phyloP scores from a whole-genome alignment of 1,284 basidiomycete species.

The Schizophyllum amplum region DNA sequence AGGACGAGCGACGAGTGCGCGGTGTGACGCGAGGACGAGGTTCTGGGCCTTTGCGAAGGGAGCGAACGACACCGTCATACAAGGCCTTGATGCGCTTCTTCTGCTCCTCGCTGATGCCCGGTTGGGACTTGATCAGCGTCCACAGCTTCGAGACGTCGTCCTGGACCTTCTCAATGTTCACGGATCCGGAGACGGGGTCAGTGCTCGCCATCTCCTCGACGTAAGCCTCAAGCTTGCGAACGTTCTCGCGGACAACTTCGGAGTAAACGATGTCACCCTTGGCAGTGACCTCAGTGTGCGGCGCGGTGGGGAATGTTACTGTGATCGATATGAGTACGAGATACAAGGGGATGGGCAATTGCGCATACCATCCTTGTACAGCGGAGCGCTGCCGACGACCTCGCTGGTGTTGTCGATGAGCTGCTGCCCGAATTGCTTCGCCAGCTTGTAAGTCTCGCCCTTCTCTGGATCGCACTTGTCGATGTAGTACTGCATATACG shows the following conservation, averaged over 20 bases:
- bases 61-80: conserved; percentile 91
- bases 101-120: conserved; percentile 93
- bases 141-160: conserved; percentile 94
- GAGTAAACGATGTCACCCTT: conserved; percentile 94
- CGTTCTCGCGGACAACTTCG: conserved; percentile 91
- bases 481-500: conserved; percentile 96
- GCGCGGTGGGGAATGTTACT: conserved; percentile 98
- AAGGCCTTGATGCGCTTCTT: conserved; percentile 96
- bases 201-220: conserved; percentile 98
- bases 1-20: conserved; percentile 80
- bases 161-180: conserved; percentile 96
- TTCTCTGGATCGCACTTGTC: conserved; percentile 74
- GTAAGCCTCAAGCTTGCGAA: conserved; percentile 96
- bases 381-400: conserved; percentile 73
- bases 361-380: conserved; percentile 88
- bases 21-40: conserved; percentile 38
- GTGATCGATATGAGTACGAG: conserved; percentile 8
- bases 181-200: conserved; percentile 71
- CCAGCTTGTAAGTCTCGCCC: conserved; percentile 88
- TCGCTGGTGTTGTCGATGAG: conserved; percentile 92
- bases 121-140: conserved; percentile 95
- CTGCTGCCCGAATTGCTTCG: conserved; percentile 95
- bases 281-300: conserved; percentile 86
- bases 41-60: conserved; percentile 63
- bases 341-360: neutral